phyloP scores from a whole-genome alignment of 192 early-diverging fungal species.

The Oehlia diaphana region DNA sequence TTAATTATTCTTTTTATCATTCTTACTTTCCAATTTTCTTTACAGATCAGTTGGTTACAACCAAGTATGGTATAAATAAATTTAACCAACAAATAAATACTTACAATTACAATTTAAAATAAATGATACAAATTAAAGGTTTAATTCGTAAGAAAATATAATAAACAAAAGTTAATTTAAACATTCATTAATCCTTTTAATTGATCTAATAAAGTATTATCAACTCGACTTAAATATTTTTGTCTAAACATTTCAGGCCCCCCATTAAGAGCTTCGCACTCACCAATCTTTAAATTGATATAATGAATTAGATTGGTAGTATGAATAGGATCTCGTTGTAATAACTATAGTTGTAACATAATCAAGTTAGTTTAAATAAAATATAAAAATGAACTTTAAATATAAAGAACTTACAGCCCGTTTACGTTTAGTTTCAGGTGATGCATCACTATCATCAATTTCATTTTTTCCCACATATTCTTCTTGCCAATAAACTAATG shows the following conservation, averaged over 20 bases:
- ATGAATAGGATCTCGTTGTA: slow-evolving; percentile 59
- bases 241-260: slow-evolving; percentile 41
- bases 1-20: too few relatives aligned
- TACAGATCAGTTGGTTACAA: too few relatives aligned
- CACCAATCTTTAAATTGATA: slow-evolving; percentile 51
- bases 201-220: slow-evolving; percentile 43
- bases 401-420: slow-evolving; percentile 32
- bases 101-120: too few relatives aligned
- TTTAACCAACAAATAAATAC: too few relatives aligned
- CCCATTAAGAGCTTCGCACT: slow-evolving; percentile 53
- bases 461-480: slow-evolving; percentile 52
- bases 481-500: slow-evolving; percentile 59
- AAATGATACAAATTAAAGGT: too few relatives aligned
- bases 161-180: not conserved
- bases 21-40: too few relatives aligned
- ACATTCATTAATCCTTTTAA: slow-evolving; percentile 28
- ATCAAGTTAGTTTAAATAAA: slow-evolving; percentile 16
- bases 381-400: not conserved
- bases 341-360: slow-evolving; percentile 34
- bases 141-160: too few relatives aligned
- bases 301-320: slow-evolving; percentile 53
- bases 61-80: too few relatives aligned
- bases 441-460: slow-evolving; percentile 38
- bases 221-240: slow-evolving; percentile 45
- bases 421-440: slow-evolving; percentile 54